Conservation (phyloP, 352 stramenopile species). For the Lagenidium giganteum region DNA sequence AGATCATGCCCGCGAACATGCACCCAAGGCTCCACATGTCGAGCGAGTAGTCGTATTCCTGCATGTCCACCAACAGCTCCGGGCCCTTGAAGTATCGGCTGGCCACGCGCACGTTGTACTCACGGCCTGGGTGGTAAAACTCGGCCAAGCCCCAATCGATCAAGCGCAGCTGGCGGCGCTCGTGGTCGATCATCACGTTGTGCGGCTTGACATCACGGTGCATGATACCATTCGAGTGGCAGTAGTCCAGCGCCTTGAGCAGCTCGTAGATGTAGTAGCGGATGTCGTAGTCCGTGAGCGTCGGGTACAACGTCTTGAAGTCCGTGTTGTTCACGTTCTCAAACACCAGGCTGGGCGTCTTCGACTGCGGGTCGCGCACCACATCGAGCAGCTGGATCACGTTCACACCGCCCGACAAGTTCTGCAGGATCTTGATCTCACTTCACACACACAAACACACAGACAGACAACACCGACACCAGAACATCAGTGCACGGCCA, state of each 20-base stretch:
- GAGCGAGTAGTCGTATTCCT: slow-evolving; percentile 99
- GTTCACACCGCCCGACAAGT: slow-evolving; percentile 98
- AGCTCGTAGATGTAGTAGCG: slow-evolving; percentile 99
- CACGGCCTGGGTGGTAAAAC: slow-evolving; percentile 97
- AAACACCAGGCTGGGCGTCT: slow-evolving; percentile 98
- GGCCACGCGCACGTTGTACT: slow-evolving; percentile 99
- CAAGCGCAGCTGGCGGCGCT: slow-evolving; percentile 95
- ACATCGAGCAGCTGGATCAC: slow-evolving; percentile 99
- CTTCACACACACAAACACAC: slow-evolving; percentile 17
- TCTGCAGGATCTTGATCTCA: slow-evolving; percentile 99
- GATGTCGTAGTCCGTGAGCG: slow-evolving; percentile 98
- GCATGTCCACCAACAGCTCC: slow-evolving; percentile 98
- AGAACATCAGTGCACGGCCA: neutral
- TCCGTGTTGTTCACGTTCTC: slow-evolving; percentile 99
- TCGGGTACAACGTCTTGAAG: slow-evolving; percentile 99
- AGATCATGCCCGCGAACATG: slow-evolving; percentile 99
- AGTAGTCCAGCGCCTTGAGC: slow-evolving; percentile 97
- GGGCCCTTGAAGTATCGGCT: slow-evolving; percentile 99
- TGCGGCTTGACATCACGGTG: slow-evolving; percentile 99
- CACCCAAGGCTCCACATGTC: slow-evolving; percentile 99
- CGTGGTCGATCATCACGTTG: slow-evolving; percentile 99
- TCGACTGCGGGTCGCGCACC: slow-evolving; percentile 96
- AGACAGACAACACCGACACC: neutral
- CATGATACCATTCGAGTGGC: slow-evolving; percentile 99
- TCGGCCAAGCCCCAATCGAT: slow-evolving; percentile 99